Percentiles rank a stretch among this genome's conserved stretches.
These are phyloP conservation scores for Camelina neglecta DNA, from an alignment of 345 rosid species.

Conservation along the genomic window DNA sequence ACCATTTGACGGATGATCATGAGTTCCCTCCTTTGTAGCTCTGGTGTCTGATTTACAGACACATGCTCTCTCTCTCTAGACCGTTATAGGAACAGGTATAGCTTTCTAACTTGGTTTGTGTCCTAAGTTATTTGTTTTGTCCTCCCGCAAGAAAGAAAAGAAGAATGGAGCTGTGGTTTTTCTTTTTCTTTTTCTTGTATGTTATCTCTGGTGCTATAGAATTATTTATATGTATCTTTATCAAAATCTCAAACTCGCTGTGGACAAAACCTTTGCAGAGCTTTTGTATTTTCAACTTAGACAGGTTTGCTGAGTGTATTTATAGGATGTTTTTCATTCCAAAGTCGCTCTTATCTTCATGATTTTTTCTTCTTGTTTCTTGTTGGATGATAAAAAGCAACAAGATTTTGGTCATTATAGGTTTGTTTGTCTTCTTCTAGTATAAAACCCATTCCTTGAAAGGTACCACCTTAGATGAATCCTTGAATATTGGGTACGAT, in stretches of 20 bases:
- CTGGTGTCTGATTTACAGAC: constrained; percentile 43
- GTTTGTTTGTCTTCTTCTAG: neutral
- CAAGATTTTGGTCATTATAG: neutral
- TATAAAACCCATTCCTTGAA: neutral
- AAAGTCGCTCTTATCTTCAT: neutral
- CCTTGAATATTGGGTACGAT: neutral
- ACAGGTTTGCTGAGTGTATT: constrained; percentile 43
- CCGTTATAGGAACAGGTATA: constrained; percentile 44
- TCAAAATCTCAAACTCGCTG: constrained; percentile 23
- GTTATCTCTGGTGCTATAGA: constrained; percentile 25
- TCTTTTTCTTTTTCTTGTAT: constrained; percentile 35
- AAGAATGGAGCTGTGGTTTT: constrained; percentile 33
- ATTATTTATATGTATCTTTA: constrained; percentile 35
- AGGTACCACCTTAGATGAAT: neutral
- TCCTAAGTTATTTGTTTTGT: constrained; percentile 24
- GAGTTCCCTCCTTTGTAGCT: constrained; percentile 82
- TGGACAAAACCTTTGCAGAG: constrained; percentile 37
- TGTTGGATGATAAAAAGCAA: neutral
- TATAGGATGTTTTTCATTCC: constrained; percentile 27
- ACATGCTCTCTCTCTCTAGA: constrained; percentile 37
- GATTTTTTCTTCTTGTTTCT: neutral
- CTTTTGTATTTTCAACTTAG: constrained; percentile 41
- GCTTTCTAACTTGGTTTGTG: constrained; percentile 42
- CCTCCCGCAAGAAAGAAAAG: neutral
- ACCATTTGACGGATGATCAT: constrained; percentile 71